Base-by-base conservation (phyloP, 2,329 filamentous ascomycete genomes). In the Alternaria sp. region DNA sequence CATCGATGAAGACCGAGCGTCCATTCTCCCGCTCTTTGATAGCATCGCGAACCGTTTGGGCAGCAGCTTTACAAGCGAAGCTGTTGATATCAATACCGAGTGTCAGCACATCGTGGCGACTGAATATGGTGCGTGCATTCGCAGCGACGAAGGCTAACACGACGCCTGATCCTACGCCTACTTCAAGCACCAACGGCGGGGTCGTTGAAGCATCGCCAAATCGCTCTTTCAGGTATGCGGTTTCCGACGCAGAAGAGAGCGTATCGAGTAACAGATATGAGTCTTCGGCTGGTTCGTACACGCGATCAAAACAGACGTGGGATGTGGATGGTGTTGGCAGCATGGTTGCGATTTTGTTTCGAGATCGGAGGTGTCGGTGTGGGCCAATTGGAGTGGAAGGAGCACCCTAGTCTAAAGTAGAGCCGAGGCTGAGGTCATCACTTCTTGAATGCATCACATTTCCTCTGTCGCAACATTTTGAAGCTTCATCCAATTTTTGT, bases 221-320 rank as follows among this genome's bases (percentile, higher is more conserved):
- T 46, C 87, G 87, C 6, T 81, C 61, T 17, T 84, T 83, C 19
- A 97, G 87, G 79, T 93, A 97, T 23, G 82, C 70, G 5, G 84
- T 87, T 81, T 97, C 93, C 3, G 86, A 78, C 0, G 84, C 62
- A 2, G 90, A 91, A 0, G 94, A 95, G 47, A 99, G 86, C 0
- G 94, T 97, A 82, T 99, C 95, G 28, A 99, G 88, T 52, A 99
- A 87, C 47, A 99, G 88, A 77, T 93, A 99, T 6, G 94, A 97
- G 83, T 99, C 96, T 81, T 99, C 96, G 11, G 95, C 91, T 36
- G 96, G 96, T 77, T 97, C 94, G 82, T 99, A 99, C 71, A 98
- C 90, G 59, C 91, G 89, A 79, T 92, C 88, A 81, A 94, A 97
- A 58, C 91, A 88, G 63, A 98, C 92, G 82, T 99, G 96, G 21